Evolutionary conservation across 257 asterid species (phyloP).

Genomic region (Capsicum chinense): DNA sequence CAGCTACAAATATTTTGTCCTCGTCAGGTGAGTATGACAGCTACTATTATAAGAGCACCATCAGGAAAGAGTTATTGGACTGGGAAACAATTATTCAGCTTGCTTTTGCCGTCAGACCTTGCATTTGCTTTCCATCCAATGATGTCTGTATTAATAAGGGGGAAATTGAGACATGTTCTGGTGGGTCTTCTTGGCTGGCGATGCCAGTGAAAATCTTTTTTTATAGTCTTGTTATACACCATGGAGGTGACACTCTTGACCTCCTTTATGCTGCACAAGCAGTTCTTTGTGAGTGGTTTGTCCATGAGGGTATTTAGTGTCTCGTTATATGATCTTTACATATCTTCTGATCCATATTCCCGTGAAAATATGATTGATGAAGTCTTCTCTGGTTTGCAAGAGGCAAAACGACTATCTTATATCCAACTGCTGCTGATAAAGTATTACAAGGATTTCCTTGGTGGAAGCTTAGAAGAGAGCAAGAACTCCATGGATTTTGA

Average conservation of each 20-base stretch:
- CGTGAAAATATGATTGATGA: slow-evolving; percentile 70
- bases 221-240: slow-evolving; percentile 56
- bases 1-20: slow-evolving; percentile 86
- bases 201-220: slow-evolving; percentile 62
- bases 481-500: slow-evolving; percentile 38
- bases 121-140: slow-evolving; percentile 51
- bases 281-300: slow-evolving; percentile 88
- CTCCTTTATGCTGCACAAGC: slow-evolving; percentile 68
- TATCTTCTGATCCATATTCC: slow-evolving; percentile 59
- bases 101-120: slow-evolving; percentile 68
- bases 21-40: slow-evolving; percentile 50
- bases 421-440: slow-evolving; percentile 62
- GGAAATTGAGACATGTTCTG: slow-evolving; percentile 60
- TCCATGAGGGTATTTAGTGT: slow-evolving; percentile 79
- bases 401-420: slow-evolving; percentile 71
- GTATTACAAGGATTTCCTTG: slow-evolving; percentile 52
- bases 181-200: slow-evolving; percentile 78
- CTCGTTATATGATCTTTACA: slow-evolving; percentile 79
- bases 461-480: slow-evolving; percentile 55
- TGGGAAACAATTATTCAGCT: slow-evolving; percentile 77
- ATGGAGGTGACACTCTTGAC: slow-evolving; percentile 51
- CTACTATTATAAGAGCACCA: slow-evolving; percentile 46
- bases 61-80: slow-evolving; percentile 64
- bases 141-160: slow-evolving; percentile 65
- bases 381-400: slow-evolving; percentile 67